Base-by-base conservation (phyloP, 2,329 filamentous ascomycete species). In the Fusarium tupiense region DNA sequence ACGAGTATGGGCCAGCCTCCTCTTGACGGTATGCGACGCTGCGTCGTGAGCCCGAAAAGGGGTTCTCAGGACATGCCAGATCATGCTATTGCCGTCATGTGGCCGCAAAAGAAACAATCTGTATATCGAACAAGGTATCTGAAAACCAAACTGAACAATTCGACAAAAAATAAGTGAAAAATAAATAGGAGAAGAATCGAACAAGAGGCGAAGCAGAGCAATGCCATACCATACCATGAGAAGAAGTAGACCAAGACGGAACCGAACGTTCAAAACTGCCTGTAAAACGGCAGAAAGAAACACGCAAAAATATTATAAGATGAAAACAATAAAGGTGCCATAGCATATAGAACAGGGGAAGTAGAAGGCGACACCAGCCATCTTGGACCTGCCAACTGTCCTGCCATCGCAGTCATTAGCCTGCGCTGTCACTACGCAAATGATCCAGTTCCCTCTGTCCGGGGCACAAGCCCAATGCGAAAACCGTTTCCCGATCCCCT, bases 71-170 rank as follows among this genome's bases (percentile, higher is more conserved):
- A 50, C 61, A 58, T 64, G 52, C 68, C 64, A 71, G 69, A 61
- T 63, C 71, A 72, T 71, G 56, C 54, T 71, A 68, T 71, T 76
- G 62, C 74, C 76, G 68, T 72, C 63, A 67, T 69, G 65, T 76
- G 72, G 76, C 77, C 74, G 60, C 75, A 72, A 76, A 79, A 71
- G 77, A 74, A 75, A 69, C 77, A 82, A 78, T 83, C 80, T 82
- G 82, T 87, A 87, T 87, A 87, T 89, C 84, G 86, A 88, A 89
- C 87, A 89, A 89, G 87, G 88, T 89, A 89, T 89, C 86, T 86
- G 85, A 83, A 80, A 82, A 77, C 79, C 77, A 73, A 74, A 54
- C 61, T 35, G 76, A 72, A 72, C 64, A 77, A 73, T 69, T 68
- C 61, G 73, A 64, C 57, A 76, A 71, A 77, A 43, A 61, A 52